Base-by-base conservation (phyloP, 177 flowering plant species). In the Vitis hybrid region DNA sequence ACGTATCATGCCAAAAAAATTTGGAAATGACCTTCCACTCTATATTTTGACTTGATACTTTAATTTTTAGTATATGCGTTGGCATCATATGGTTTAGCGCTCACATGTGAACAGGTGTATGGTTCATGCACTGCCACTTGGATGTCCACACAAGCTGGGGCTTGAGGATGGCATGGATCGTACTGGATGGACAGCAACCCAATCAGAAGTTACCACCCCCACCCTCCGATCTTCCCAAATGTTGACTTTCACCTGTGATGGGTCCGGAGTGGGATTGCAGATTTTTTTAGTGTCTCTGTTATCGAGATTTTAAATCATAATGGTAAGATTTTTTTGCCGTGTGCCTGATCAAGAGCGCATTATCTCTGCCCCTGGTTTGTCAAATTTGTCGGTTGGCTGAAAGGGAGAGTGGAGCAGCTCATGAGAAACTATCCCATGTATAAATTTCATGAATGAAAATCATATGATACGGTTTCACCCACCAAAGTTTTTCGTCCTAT, bases 141-240 rank as follows among this genome's bases (percentile, higher is more conserved):
- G 91, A 87, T 1, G 75, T 83, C 6, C 89, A 88, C 74, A 79
- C 87, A 12, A 88, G 84, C 71, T 88, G 91, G 88, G 91, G 89
- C 5, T 48, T 85, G 69, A 78, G 70, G 71, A 87, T 86, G 91
- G 84, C 86, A 2, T 86, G 85, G 87, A 68, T 84, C 1, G 88
- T 88, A 5, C 30, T 71, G 55, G 83, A 87, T 68, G 89, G 91
- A 12, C 69, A 77, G 8, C 82, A 70, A 21, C 82, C 87, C 6
- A 80, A 80, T 64, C 88, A 86, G 71, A 84, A 80, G 80, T 40
- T 87, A 13, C 87, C 73, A 2, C 83, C 86, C 8, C 91, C 91
- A 18, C 91, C 91, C n/a, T 76, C 86, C 3, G 91, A 87, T 79
- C 86, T 87, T 51, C 91, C 91, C 5, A 65, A 73, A 60, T 86